Evolutionary conservation across 768 basidiomycete species (phyloP), one percentile per base, ranked within the genome.

Genomic region (Lyophyllum semitale): DNA sequence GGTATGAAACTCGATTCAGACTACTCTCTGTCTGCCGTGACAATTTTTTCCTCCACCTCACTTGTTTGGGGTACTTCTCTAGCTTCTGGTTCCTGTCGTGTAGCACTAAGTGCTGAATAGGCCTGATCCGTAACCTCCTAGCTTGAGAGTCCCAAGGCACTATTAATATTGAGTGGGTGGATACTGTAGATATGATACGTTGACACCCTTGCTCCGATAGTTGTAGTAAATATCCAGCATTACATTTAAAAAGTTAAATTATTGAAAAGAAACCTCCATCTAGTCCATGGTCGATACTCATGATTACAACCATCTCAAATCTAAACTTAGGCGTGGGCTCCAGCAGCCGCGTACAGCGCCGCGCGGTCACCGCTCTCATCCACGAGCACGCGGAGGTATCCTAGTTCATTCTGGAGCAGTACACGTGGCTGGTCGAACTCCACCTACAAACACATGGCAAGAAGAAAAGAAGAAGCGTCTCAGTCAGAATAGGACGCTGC

Each of bases 321-420:
- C n/a, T n/a, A 29, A 3, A 44, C 8, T 47, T 22, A 32, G 9
- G 35, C 35, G 32, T 20, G 27, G 6, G 38, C 64, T 37, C 66
- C 62, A 6, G 73, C 73, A 74, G 80, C 80, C 1, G 68, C 75
- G 55, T 80, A 77, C 27, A 88, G 60, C 8, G 60, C 64, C 8
- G 78, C 76, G 55, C 71, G 80, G 59, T 87, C 84, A 2, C 73
- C 77, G 51, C 82, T 84, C 56, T 80, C 79, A 42, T 87, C 80
- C 0, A 88, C 84, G 41, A 87, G 66, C 4, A 80, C 67, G 47
- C 80, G 76, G 43, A 87, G 70, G 53, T 71, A 67, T 7, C 85
- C 81, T n/a, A 71, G 70, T 49, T 82, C 70, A 42, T 82, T 82
- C 46, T 68, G 69, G 40, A 89, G 73, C 42, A 91, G 71, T 8